Base-by-base conservation (phyloP, 805 yeast species). In the Zygosaccharomyces kombuchaensis region DNA sequence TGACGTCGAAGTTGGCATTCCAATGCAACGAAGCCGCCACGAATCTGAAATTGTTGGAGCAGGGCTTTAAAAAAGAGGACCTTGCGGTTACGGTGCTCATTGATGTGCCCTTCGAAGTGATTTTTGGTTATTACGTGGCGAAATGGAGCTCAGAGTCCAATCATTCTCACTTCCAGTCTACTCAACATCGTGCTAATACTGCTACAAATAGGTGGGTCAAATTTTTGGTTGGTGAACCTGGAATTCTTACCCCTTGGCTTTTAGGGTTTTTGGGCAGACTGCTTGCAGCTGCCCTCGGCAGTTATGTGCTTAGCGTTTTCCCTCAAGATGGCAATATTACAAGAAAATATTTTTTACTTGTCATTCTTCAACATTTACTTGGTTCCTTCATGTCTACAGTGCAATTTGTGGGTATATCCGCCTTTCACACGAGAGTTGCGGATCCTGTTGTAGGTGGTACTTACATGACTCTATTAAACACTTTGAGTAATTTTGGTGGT, bases 401-500 rank as follows among this genome's bases (percentile, higher is more conserved):
- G 46, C 98, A 91, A 66, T 91, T 93, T 69, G 98, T 93, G 14
- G 85, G 95, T 1, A 80, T 93, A 35, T 84, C 89, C 60, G 95
- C 98, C 0, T 93, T 93, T 73, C 97, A 91, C 67, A 91, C 97
- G 2, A 81, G 83, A 56, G 86, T 93, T 44, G 96, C 99, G 1
- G 99, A 93, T 62, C 98, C 99, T 0, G 68, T 81, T 14, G 87
- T 93, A 57, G 99, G 99, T 13, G 99, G 99, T 1, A 93, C 99
- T 0, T 93, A 93, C 65, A 91, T 93, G 98, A 93, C 99, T 0
- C 82, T 96, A 0, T 72, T 93, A 47, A 93, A 93, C 66, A 93
- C 99, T 0, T 72, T 93, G 39, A 81, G 95, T 34, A 93, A 93
- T 63, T 74, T 91, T 47, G 99, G 99, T 19, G 99, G 99, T 9